Percentiles rank a stretch among this genome's conserved stretches.
Evolutionary conservation across 306 rosid species (phyloP).

Genomic region (Trifolium subterraneum): DNA sequence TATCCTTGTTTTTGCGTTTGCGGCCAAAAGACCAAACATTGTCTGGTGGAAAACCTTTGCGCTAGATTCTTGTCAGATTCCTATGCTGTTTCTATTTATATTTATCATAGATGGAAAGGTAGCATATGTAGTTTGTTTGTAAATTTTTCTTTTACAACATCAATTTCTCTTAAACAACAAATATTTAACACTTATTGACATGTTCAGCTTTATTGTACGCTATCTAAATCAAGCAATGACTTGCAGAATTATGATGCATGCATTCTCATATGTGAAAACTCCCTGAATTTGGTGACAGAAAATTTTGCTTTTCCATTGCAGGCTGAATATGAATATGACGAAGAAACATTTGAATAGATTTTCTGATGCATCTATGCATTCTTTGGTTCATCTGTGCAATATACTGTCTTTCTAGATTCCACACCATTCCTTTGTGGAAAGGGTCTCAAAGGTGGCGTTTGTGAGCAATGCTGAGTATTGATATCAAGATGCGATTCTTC

Average conservation of each 20-base stretch:
- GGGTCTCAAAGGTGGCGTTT: conserved; percentile 82
- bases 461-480: conserved; percentile 88
- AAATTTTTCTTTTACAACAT: neutral
- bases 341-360: conserved; percentile 96
- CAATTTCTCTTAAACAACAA: neutral
- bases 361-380: conserved; percentile 86
- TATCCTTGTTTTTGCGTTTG: conserved; percentile 73
- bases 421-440: conserved; percentile 77
- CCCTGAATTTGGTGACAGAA: conserved; percentile 10
- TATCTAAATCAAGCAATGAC: conserved; percentile 12
- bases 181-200: neutral
- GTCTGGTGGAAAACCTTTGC: too few relatives aligned
- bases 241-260: conserved; percentile 28
- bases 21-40: conserved; percentile 87
- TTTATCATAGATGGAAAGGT: conserved; percentile 11
- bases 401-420: conserved; percentile 76
- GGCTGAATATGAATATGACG: conserved; percentile 95
- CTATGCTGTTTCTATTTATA: neutral
- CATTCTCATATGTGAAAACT: conserved; percentile 20
- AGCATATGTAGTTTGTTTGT: neutral
- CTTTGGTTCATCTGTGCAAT: conserved; percentile 94
- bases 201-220: conserved; percentile 1
- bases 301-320: conserved; percentile 55
- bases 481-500: conserved; percentile 88
- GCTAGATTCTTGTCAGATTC: too few relatives aligned